Evolutionary conservation across 371 early-diverging fungal species (phyloP), one percentile per base, ranked within the genome.

Genomic region (Gilbertella persicaria): DNA sequence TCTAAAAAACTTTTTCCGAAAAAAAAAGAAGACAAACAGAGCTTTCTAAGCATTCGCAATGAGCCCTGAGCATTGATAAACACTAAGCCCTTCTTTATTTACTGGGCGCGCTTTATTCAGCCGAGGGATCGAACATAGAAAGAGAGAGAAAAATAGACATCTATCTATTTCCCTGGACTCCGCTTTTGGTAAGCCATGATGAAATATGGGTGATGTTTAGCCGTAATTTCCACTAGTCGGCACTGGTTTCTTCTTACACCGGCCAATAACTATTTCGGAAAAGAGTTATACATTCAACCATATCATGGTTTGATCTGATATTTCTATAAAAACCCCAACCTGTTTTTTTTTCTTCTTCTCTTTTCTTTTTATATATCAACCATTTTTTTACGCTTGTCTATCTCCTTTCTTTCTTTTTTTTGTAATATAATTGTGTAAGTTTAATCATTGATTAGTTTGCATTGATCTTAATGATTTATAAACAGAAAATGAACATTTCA

Each of bases 401-500:
- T 7, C 28, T 17, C 35, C 9, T 41, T 33, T 41, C 41, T 29
- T 30, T 26, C 9, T 29, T 19, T n/a, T 17, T 7, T 40, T 16
- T 28, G 12, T 29, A 45, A 26, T 30, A 1, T 17, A n/a, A 17
- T 45, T 45, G 26, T 28, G 28, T 25, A 43, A 21, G 20, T 45
- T 19, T 28, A 29, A 26, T 17, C 17, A 9, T 19, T 19, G 12
- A 9, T 20, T n/a, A 25, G 14, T n/a, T 43, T 25, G 7, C n/a
- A 23, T 4, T 13, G 12, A 25, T 7, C 4, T 6, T n/a, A 41
- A 21, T 10, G 33, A 33, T 33, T 13, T 33, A 12, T 33, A 33
- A 9, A 19, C 29, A 45, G 35, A 45, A 30, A 39, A 66, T 65
- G 58, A 47, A 65, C 12, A 57, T 56, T 39, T 53, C 55, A 45